Evolutionary conservation across 495 filamentous ascomycete species (phyloP), one percentile per base, ranked within the genome.

Genomic region (Pyrenula massariospora): DNA sequence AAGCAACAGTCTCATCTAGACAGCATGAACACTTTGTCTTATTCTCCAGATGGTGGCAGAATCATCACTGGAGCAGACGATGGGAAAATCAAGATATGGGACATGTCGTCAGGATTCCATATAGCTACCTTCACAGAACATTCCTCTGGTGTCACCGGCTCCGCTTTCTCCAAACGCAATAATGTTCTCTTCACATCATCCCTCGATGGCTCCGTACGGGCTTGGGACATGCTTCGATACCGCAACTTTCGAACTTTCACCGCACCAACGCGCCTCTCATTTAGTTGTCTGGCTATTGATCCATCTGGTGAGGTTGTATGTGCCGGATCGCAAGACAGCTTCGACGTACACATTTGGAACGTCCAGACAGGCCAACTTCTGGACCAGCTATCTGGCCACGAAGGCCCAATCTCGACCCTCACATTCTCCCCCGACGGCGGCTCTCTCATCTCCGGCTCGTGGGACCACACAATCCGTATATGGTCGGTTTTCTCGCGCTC

Each of bases 1-100:
- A 98, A 97, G 68, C 93, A 98, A 64, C 93, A 97, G 70, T 92
- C 92, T 1, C 93, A 98, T 70, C 88, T 94, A 52, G 94, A 98
- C 65, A 84, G 89, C n/a, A 89, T 96, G 83, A 97, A 96, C 68
- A 76, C 92, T 8, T 74, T 98, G 3, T 84, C 84, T 12, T 97
- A 97, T 69, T 94, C 94, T 3, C 91, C 92, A 0, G 92, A 96
- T 62, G 91, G 93, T 8, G 87, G 93, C 63, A 84, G 88, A 24
- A 86, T 98, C 58, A 84, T 97, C 55, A 98, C 94, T 0, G 83
- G 89, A 2, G 87, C 92, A 19, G 93, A 98, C 62, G 93, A 98
- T 68, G 93, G 93, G 25, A 97, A 96, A 70, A 85, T 97, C 68
- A 98, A 98, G 68, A 87, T 98, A 25, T 98, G 93, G 93, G 93